phyloP scores from a whole-genome alignment of 1,284 basidiomycete species.

The Neotropicomus parvogracilis region DNA sequence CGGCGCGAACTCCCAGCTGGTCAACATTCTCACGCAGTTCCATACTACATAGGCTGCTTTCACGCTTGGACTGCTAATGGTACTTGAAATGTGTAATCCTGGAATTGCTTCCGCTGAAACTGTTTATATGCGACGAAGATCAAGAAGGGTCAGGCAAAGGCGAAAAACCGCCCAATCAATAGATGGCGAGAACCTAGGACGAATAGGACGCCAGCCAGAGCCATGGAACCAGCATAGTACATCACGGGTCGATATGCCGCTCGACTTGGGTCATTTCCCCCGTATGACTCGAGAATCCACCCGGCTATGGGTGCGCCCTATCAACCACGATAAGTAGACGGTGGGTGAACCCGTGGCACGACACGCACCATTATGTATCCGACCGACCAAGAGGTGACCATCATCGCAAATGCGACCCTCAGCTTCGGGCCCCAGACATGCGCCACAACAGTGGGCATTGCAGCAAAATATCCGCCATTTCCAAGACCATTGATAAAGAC shows the following conservation, averaged over 20 bases:
- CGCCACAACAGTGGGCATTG: neutral
- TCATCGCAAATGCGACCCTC: conserved; percentile 1
- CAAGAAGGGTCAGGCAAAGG: conserved; percentile 10
- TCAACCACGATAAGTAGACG: neutral
- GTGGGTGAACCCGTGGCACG: neutral
- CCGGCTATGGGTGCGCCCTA: conserved; percentile 26
- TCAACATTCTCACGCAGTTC: too few species aligned
- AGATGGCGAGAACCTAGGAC: conserved; percentile 16
- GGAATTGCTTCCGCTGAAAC: neutral
- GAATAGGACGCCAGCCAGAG: conserved; percentile 24
- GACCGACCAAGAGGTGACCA: conserved; percentile 11
- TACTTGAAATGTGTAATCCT: too few species aligned
- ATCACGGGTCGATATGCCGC: conserved; percentile 31
- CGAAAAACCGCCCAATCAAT: conserved; percentile 11
- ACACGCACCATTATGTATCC: conserved; percentile 28
- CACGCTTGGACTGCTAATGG: too few species aligned
- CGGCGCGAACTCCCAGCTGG: neutral
- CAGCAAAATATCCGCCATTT: conserved; percentile 1
- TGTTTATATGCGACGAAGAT: too few species aligned
- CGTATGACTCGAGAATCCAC: conserved; percentile 30
- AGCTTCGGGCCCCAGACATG: neutral
- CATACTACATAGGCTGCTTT: too few species aligned
- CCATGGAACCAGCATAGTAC: conserved; percentile 32
- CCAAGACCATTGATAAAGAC: conserved; percentile 1
- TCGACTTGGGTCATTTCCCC: conserved; percentile 23